Evolutionary conservation across 805 yeast genomes (phyloP), one percentile per base, ranked within the genome.

Genomic region (Vanderwaltozyma tropicalis): DNA sequence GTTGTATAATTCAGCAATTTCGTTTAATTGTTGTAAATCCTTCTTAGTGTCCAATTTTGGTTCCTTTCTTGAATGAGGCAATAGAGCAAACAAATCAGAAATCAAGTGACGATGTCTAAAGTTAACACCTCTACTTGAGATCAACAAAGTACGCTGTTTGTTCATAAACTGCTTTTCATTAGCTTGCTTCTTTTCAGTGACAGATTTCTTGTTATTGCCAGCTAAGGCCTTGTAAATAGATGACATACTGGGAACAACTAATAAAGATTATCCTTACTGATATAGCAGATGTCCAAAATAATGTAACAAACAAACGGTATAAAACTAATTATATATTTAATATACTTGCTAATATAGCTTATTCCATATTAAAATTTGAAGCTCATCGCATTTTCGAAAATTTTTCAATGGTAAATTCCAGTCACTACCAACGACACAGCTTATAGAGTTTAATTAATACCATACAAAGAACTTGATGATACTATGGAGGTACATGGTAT

Each of bases 21-120:
- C 98, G 56, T 92, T 92, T 42, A 92, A 71, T 60, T 87, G 89
- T 58, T 75, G 74, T 45, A 89, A 71, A 60, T 85, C 84, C 59
- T 88, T 84, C 64, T 92, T 92, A 41, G 88, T 80, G 63, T 92
- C 98, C 53, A 89, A 72, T 60, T 92, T 92, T 43, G 96, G 94
- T 64, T 92, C 98, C 57, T 88, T 89, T 61, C 96, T 78, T 30
- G 95, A 80, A 58, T 92, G 98, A 40, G 98, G 98, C 59, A 92
- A 65, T 59, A 92, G 67, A 17, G 76, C 63, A 47, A 76, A 66
- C 44, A 92, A 66, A 64, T 92, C 97, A 48, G 74, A 72, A 45
- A 92, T 85, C 53, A 92, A 66, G 63, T 92, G 97, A 56, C 98
- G 87, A 58, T 92, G 97, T 67, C 98, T 80, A 59, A 68, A 86